Conservation (phyloP, 192 early-diverging fungal species). For the Gryganskiella cystojenkinii region DNA sequence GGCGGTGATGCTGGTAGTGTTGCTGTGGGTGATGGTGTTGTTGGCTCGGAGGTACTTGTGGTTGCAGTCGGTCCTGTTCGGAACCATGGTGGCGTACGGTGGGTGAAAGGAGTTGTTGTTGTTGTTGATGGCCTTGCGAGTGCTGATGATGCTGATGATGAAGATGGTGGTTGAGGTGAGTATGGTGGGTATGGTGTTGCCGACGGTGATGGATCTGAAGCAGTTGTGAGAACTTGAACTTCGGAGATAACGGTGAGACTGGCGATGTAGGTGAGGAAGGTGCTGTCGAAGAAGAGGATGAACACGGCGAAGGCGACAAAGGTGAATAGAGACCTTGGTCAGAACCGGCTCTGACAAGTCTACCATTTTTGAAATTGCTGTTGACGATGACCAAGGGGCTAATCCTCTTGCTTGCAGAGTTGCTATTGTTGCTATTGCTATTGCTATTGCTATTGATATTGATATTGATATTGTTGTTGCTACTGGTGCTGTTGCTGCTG, state of each 20-base stretch:
- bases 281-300: neutral
- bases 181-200: too few relatives aligned
- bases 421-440: too few relatives aligned
- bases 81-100: neutral
- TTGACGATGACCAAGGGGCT: too few relatives aligned
- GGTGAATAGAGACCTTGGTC: neutral
- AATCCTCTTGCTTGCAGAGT: too few relatives aligned
- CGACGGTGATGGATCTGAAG: conserved; percentile 1
- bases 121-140: neutral
- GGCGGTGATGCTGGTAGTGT: neutral
- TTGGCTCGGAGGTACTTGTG: too few relatives aligned
- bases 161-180: conserved; percentile 7
- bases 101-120: neutral
- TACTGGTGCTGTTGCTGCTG: too few relatives aligned
- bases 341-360: too few relatives aligned
- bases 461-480: too few relatives aligned
- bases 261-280: neutral
- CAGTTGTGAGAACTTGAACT: conserved; percentile 35
- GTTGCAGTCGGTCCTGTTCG: neutral
- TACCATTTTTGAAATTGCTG: too few relatives aligned
- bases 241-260: neutral
- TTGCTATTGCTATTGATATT: too few relatives aligned
- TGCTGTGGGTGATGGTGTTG: neutral
- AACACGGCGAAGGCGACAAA: neutral
- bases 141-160: too few relatives aligned